Percentiles rank a stretch among this genome's conserved stretches.
These are phyloP conservation scores for Russula olivacea DNA, from an alignment of 768 basidiomycete species.

Conservation along the genomic window DNA sequence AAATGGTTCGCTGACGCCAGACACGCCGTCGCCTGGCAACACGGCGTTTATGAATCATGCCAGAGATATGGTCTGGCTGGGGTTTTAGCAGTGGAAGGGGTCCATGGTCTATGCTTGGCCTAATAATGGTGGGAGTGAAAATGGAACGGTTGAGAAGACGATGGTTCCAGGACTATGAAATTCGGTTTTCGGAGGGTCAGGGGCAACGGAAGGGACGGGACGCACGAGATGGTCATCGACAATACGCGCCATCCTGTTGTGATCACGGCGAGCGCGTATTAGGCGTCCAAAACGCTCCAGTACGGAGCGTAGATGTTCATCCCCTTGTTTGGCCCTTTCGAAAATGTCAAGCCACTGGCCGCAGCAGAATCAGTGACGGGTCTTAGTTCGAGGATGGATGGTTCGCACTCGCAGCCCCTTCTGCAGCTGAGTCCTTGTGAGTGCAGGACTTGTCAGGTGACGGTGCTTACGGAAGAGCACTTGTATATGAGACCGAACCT, in stretches of 20 bases:
- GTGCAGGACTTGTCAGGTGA: slow-evolving; percentile 47
- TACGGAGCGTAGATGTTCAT: slow-evolving; percentile 40
- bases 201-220: background rate
- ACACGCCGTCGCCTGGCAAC: slow-evolving; percentile 42
- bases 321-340: slow-evolving; percentile 46
- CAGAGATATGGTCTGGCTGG: slow-evolving; percentile 64
- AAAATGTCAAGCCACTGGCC: slow-evolving; percentile 58
- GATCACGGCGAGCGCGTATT: slow-evolving; percentile 46
- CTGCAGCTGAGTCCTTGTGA: slow-evolving; percentile 42
- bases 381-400: background rate
- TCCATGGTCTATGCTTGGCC: slow-evolving; percentile 53
- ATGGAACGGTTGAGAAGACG: slow-evolving; percentile 55
- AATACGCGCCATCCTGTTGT: slow-evolving; percentile 42
- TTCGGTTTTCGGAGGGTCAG: background rate
- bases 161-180: slow-evolving; percentile 49
- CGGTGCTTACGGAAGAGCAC: slow-evolving; percentile 48
- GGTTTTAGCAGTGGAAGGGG: slow-evolving; percentile 78
- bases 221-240: slow-evolving; percentile 50
- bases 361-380: slow-evolving; percentile 1
- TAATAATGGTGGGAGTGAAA: slow-evolving; percentile 66
- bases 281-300: slow-evolving; percentile 55
- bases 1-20: slow-evolving; percentile 32
- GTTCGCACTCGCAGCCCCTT: slow-evolving; percentile 52
- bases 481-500: slow-evolving; percentile 57
- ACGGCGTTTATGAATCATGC: slow-evolving; percentile 57